Base-by-base conservation (phyloP, 257 asterid genomes). In the Forsythia viridissima region DNA sequence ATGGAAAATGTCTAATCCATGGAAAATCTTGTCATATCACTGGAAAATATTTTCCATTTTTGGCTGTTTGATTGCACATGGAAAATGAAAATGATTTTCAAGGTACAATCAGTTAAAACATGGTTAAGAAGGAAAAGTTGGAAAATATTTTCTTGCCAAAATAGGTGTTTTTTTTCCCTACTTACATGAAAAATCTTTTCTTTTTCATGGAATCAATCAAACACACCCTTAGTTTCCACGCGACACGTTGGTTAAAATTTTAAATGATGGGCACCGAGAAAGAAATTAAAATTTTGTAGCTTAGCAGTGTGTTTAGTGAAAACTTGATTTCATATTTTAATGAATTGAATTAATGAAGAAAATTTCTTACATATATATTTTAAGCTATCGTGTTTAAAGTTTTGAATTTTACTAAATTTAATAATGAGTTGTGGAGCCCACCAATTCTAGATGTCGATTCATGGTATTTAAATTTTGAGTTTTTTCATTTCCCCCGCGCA, bases 391-490 rank as follows among this genome's bases (percentile, higher is more conserved):
- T 63, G 20, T 39, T n/a, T 20, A 13, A 71, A 55, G 38, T 66
- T 48, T 70, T 40, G 63, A 72, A 67, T 74, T 69, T 41, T 65
- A 43, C 76, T n/a, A n/a, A 18, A 20, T 37, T 71, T 34, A 6
- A 43, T 40, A 71, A 13, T 21, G 18, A 48, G 18, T 46, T 48
- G 40, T 39, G 40, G 13, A 21, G 40, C 8, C 3, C 65, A 55
- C 11, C 8, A 30, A 63, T 63, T 6, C 70, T 63, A 75, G 76
- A 59, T 70, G 37, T 48, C 63, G 6, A 3, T 18, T 12, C 16
- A 55, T 21, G 37, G 43, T 42, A 43, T 73, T 77, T 75, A 46
- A 74, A 72, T 36, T 67, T 76, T 75, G 69, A 63, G 51, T 57
- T 68, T 24, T 78, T 81, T 78, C 43, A 65, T 24, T 70, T 51